Evolutionary conservation across 202 grass and related monocot species (phyloP), one percentile per base, ranked within the genome.

Genomic region (Panicum hallii): DNA sequence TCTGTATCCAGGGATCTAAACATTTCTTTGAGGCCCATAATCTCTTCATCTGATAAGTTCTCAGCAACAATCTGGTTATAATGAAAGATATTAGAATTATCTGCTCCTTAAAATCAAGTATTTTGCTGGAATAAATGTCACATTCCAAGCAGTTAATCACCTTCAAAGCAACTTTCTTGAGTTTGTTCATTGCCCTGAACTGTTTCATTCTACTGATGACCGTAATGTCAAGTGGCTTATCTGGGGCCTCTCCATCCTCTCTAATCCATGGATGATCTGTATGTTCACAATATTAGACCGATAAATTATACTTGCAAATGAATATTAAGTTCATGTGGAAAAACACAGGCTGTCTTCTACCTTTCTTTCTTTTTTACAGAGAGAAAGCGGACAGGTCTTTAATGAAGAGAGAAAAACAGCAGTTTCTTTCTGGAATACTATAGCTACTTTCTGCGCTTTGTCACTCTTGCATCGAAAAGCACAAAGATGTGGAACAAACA

Each of bases 151-250:
- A 73, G 47, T 17, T 58, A 63, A 76, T 79, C 52, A 99, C 97
- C 93, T 99, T 99, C 84, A 97, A 84, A 70, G 97, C 97, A 83
- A 99, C 90, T 91, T 99, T 99, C 84, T 99, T 99, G 54, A 99
- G 97, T 70, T 99, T 99, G 88, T 99, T 99, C 97, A 99, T 99
- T 20, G 94, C 97, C 87, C 94, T 97, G 84, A 99, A 99, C 75
- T 99, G 97, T 67, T 99, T 99, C 92, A 99, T 99, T 93, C 97
- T 97, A 82, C 78, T 87, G 16, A 99, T 83, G 68, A 99, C 97
- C 49, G 97, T 90, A 88, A 92, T 94, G 77, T 99, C 90, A 83
- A 99, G 93, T 72, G 97, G 94, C 73, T 94, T 97, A 84, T 99
- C 97, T 72, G 97, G 84, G 14, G 97, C 94, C 45, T 99, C 97